Percentiles rank a stretch among this genome's conserved stretches.
These are phyloP conservation scores for Thalassiosira livingstoniorum DNA, from an alignment of 352 stramenopile species.

Conservation along the genomic window DNA sequence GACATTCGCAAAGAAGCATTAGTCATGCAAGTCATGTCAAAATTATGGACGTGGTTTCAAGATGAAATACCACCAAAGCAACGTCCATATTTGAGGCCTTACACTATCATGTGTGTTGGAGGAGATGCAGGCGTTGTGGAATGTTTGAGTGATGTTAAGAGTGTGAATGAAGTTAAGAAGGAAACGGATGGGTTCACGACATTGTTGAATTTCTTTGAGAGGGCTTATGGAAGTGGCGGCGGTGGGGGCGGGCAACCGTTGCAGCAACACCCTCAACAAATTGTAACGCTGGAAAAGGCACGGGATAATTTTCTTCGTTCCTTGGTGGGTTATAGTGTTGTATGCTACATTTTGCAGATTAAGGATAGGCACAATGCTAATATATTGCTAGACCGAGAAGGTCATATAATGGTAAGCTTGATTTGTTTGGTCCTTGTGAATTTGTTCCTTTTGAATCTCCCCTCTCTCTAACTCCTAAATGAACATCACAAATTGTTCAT, in stretches of 20 bases:
- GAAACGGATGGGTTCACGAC: conserved; percentile 76
- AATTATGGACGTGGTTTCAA: conserved; percentile 81
- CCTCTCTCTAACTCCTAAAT: no score
- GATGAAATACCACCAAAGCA: conserved; percentile 72
- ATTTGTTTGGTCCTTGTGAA: not conserved
- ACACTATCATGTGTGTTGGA: conserved; percentile 97
- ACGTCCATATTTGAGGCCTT: conserved; percentile 89
- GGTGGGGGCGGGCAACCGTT: conserved; percentile 23
- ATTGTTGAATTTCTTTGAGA: conserved; percentile 79
- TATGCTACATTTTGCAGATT: conserved; percentile 99
- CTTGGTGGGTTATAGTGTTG: conserved; percentile 85
- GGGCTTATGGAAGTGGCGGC: conserved; percentile 72
- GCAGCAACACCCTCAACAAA: conserved; percentile 3
- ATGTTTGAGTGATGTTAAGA: conserved; percentile 92
- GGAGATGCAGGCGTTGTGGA: conserved; percentile 95
- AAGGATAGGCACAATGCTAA: conserved; percentile 99
- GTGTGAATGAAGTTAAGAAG: conserved; percentile 86
- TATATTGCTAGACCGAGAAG: conserved; percentile 90
- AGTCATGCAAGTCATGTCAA: conserved; percentile 87
- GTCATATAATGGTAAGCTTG: conserved; percentile 86
- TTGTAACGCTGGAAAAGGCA: conserved; percentile 75
- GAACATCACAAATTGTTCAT: no score
- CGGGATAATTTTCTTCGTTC: conserved; percentile 86
- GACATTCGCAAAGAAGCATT: conserved; percentile 87
- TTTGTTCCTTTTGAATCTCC: not conserved